A percentile compares a stretch with the other conserved stretches of the same genome.
phyloP scores from a whole-genome alignment of 2,329 filamentous ascomycete genomes.

The Lachnellula willkommii region DNA sequence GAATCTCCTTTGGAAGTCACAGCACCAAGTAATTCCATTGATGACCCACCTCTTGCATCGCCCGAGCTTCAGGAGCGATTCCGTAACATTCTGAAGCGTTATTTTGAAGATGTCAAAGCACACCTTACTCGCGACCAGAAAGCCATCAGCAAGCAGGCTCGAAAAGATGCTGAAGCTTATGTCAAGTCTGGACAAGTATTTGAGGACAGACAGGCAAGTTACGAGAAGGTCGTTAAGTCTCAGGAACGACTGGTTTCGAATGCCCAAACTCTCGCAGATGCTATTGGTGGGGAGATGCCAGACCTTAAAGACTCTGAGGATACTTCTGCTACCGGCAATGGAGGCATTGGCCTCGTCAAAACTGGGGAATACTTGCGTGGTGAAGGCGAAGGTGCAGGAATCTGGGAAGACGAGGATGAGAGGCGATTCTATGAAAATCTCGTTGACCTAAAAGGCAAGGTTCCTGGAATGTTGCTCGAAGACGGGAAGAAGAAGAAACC shows the following conservation, averaged over 20 bases:
- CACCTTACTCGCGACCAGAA: constrained; percentile 92
- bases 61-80: constrained; percentile 80
- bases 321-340: constrained; percentile 57
- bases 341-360: constrained; percentile 88
- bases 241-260: constrained; percentile 88
- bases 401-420: constrained; percentile 98
- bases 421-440: constrained; percentile 97
- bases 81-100: constrained; percentile 75
- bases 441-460: constrained; percentile 90
- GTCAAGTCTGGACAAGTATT: constrained; percentile 98
- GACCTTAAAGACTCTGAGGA: constrained; percentile 81
- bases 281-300: constrained; percentile 86
- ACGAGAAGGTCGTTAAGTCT: constrained; percentile 86
- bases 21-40: constrained; percentile 38
- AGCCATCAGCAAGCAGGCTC: constrained; percentile 76
- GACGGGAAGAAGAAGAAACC: constrained; percentile 90
- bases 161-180: constrained; percentile 95
- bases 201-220: constrained; percentile 91
- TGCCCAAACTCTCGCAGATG: constrained; percentile 85
- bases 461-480: constrained; percentile 87
- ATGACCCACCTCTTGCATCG: constrained; percentile 70
- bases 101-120: constrained; percentile 87
- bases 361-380: constrained; percentile 88
- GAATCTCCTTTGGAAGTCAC: constrained; percentile 46
- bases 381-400: constrained; percentile 83